Conservation (phyloP, 441 rosid genomes). For the Eutrema salsugineum region DNA sequence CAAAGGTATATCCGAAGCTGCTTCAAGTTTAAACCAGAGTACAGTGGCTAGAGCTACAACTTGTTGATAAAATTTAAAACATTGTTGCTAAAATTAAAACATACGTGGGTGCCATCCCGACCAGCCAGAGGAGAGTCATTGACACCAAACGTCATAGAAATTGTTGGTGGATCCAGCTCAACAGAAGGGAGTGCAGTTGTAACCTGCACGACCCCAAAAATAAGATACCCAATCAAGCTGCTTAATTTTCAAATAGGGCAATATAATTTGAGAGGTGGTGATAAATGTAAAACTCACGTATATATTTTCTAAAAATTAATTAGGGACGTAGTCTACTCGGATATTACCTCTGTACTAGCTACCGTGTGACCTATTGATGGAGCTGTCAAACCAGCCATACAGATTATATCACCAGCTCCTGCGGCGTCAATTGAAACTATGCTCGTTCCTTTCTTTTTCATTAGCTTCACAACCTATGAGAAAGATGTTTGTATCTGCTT, state of each 20-base stretch:
- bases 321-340: neutral
- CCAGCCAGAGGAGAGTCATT: slow-evolving; percentile 98
- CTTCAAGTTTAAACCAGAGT: neutral
- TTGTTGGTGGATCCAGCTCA: slow-evolving; percentile 96
- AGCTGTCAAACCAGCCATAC: slow-evolving; percentile 78
- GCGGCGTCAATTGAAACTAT: slow-evolving; percentile 76
- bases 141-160: slow-evolving; percentile 97
- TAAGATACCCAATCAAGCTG: slow-evolving; percentile 4
- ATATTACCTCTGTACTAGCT: slow-evolving; percentile 65
- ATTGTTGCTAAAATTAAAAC: slow-evolving; percentile 36
- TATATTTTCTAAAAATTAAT: neutral
- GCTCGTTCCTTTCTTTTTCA: slow-evolving; percentile 96
- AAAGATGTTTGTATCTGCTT: slow-evolving; percentile 17
- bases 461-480: slow-evolving; percentile 74
- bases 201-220: slow-evolving; percentile 44
- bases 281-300: neutral
- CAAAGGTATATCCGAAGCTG: neutral
- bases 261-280: neutral
- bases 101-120: slow-evolving; percentile 87
- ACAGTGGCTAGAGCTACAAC: neutral
- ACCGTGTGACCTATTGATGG: slow-evolving; percentile 95
- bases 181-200: slow-evolving; percentile 73
- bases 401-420: slow-evolving; percentile 96
- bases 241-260: slow-evolving; percentile 3
- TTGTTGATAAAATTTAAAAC: slow-evolving; percentile 31